Evolutionary conservation across 257 asterid species (phyloP).

Genomic region (Mentha longifolia): DNA sequence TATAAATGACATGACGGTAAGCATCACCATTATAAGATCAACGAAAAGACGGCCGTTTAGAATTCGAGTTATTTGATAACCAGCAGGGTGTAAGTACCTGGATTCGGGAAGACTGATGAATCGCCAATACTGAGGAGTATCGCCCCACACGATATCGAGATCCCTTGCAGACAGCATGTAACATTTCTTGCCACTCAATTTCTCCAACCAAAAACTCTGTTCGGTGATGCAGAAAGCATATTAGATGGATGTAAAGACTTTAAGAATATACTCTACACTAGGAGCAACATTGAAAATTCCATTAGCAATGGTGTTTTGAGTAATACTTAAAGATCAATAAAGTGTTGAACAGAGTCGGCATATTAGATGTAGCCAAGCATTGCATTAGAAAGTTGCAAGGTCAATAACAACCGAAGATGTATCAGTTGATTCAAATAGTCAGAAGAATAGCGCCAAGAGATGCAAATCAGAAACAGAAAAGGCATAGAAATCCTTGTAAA

Average conservation of each 20-base stretch:
- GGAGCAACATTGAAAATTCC: not conserved
- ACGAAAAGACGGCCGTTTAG: not conserved
- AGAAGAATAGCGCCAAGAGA: not conserved
- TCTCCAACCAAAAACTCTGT: slow-evolving; percentile 80
- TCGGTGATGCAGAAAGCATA: slow-evolving; percentile 7
- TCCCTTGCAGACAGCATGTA: slow-evolving; percentile 76
- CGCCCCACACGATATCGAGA: slow-evolving; percentile 59
- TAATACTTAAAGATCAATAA: slow-evolving; percentile 1
- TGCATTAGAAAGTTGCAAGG: not conserved
- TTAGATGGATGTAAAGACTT: slow-evolving; percentile 31
- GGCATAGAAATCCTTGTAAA: not conserved
- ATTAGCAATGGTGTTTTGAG: not conserved
- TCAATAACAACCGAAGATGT: not conserved
- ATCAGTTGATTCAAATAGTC: not conserved
- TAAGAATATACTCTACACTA: not conserved
- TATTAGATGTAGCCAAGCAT: not conserved
- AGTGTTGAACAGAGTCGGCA: not conserved
- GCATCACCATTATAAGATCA: slow-evolving; percentile 11
- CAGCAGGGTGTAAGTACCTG: slow-evolving; percentile 49
- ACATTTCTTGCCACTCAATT: slow-evolving; percentile 70
- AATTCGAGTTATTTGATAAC: not conserved
- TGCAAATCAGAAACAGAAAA: not conserved
- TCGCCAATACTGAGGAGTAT: slow-evolving; percentile 63
- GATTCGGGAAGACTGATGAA: slow-evolving; percentile 57
- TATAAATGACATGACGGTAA: slow-evolving; percentile 5